These are phyloP conservation scores for Neonectria neomacrospora DNA, from an alignment of 2,329 filamentous ascomycete genomes.

Conservation along the genomic window DNA sequence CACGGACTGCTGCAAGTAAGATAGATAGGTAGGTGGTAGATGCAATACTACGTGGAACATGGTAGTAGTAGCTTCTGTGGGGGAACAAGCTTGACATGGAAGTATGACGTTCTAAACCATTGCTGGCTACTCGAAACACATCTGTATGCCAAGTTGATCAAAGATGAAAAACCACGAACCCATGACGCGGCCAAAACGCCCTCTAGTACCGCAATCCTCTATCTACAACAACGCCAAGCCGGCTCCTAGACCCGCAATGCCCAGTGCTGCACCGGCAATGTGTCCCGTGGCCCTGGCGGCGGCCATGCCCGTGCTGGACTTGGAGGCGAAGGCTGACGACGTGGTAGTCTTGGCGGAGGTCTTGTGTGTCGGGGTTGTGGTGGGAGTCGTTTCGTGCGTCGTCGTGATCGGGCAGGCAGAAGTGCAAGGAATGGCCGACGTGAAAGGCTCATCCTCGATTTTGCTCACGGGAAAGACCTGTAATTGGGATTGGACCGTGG, in stretches of 20 bases:
- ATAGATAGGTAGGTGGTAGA: no score
- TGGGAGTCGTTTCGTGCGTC: conserved; percentile 32
- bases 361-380: conserved; percentile 23
- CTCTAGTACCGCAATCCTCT: no score
- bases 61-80: neutral
- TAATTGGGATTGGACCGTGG: conserved; percentile 53
- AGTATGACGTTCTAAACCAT: neutral
- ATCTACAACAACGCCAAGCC: conserved; percentile 43
- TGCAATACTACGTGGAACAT: no score
- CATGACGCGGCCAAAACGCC: neutral
- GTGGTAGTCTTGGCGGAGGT: neutral
- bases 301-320: conserved; percentile 38
- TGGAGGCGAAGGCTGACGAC: conserved; percentile 26
- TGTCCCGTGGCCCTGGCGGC: conserved; percentile 43
- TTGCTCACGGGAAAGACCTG: conserved; percentile 66
- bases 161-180: neutral
- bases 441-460: conserved; percentile 53
- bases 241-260: conserved; percentile 45
- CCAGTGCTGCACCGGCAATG: conserved; percentile 45
- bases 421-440: conserved; percentile 56
- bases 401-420: conserved; percentile 51
- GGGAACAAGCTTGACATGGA: neutral
- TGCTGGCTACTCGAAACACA: neutral
- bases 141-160: neutral
- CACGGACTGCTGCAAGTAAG: neutral